Percentiles rank a stretch among this genome's conserved stretches.
Conservation (phyloP, 2,329 filamentous ascomycete species). For the Colletotrichum karsti region DNA sequence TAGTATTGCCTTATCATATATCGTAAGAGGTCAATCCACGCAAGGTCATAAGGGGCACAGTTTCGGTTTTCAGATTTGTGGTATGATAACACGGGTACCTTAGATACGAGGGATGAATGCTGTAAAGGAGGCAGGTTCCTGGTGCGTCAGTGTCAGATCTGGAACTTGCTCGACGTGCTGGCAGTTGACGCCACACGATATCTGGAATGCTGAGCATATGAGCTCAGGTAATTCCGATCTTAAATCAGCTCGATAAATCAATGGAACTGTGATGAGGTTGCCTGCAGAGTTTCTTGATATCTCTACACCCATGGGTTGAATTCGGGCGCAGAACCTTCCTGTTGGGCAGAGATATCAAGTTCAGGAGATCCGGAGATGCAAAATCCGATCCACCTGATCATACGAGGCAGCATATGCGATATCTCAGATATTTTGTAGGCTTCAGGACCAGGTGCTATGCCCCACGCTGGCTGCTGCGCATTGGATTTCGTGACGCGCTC, state of each 20-base stretch:
- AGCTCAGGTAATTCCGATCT: neutral
- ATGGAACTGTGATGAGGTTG: neutral
- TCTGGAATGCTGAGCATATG: neutral
- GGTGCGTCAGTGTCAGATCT: neutral
- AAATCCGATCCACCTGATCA: slow-evolving; percentile 11
- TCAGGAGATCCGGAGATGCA: slow-evolving; percentile 21
- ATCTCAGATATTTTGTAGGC: neutral
- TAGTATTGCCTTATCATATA: no score
- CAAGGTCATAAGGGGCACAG: no score
- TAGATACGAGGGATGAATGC: no score
- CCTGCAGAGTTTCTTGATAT: neutral
- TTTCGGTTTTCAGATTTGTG: no score
- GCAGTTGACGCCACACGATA: neutral
- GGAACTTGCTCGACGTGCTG: neutral
- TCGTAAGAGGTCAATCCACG: no score
- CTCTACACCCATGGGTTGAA: neutral
- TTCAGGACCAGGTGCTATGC: neutral
- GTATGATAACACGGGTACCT: no score
- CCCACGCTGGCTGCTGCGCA: neutral
- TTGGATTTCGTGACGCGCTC: neutral
- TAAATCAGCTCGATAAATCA: neutral
- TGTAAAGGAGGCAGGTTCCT: no score
- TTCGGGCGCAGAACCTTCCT: neutral
- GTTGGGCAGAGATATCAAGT: slow-evolving; percentile 2
- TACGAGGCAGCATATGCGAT: neutral